phyloP scores from a whole-genome alignment of 2,329 filamentous ascomycete species.

The Cladosporium sphaerospermum region DNA sequence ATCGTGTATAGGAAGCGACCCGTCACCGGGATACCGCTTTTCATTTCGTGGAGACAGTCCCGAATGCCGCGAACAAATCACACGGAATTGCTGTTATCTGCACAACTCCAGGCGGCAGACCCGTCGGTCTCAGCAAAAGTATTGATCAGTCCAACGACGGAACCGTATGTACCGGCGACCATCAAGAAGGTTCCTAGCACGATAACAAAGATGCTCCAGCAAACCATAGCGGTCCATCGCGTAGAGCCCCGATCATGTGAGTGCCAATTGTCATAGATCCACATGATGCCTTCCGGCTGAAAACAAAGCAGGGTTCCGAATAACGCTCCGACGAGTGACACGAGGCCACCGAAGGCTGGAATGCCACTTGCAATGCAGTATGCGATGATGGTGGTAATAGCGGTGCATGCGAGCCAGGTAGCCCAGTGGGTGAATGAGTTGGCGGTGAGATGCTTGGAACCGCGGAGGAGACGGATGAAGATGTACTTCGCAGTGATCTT shows the following conservation, averaged over 20 bases:
- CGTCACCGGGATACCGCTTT: background rate
- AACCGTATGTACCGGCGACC: conserved; percentile 45
- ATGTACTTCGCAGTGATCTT: conserved; percentile 23
- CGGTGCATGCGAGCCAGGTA: conserved; percentile 18
- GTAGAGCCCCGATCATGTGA: conserved; percentile 34
- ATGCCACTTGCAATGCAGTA: conserved; percentile 23
- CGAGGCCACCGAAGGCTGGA: conserved; percentile 22
- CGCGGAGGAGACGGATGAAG: conserved; percentile 24
- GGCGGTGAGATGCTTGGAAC: conserved; percentile 19
- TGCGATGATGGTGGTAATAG: conserved; percentile 17
- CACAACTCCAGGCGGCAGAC: conserved; percentile 20
- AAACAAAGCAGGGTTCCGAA: conserved; percentile 22
- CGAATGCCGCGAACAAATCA: conserved; percentile 6
- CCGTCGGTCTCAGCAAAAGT: conserved; percentile 10
- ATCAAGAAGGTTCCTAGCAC: conserved; percentile 42
- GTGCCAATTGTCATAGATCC: conserved; percentile 36
- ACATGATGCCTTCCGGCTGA: conserved; percentile 36
- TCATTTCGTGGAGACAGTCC: background rate
- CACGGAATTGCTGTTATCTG: conserved; percentile 26
- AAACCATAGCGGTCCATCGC: conserved; percentile 33
- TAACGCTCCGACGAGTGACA: conserved; percentile 22
- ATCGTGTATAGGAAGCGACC: no score
- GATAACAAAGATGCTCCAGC: conserved; percentile 39
- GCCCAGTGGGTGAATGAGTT: conserved; percentile 15
- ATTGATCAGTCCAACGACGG: conserved; percentile 36